A percentile compares a stretch with the other conserved stretches of the same genome.
These are phyloP conservation scores for Yamadazyma siamensis DNA, from an alignment of 1,139 yeast species.

Conservation along the genomic window DNA sequence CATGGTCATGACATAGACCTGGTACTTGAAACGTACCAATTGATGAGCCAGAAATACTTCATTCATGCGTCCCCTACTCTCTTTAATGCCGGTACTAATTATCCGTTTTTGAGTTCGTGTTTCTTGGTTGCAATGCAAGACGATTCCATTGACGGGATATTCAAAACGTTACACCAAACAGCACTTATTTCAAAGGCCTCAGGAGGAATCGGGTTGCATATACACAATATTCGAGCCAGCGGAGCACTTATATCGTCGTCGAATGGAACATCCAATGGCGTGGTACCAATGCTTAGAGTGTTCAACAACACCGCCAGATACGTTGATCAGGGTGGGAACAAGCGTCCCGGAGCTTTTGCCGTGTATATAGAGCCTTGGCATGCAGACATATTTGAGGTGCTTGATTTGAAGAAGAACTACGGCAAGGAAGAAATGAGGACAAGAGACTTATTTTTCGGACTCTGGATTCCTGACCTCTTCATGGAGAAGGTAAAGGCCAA, in stretches of 20 bases:
- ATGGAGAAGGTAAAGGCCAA: conserved; percentile 51
- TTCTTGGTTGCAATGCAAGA: conserved; percentile 56
- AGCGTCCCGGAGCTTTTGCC: conserved; percentile 64
- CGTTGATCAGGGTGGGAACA: conserved; percentile 63
- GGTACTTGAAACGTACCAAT: conserved; percentile 46
- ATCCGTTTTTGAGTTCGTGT: conserved; percentile 50
- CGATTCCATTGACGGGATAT: conserved; percentile 58
- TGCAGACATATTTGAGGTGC: conserved; percentile 49
- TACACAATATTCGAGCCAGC: conserved; percentile 49
- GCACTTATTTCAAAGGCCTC: conserved; percentile 58
- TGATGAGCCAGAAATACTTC: conserved; percentile 50
- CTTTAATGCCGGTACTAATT: conserved; percentile 51
- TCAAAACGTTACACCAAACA: conserved; percentile 49
- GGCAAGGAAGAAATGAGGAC: conserved; percentile 58
- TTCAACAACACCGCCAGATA: conserved; percentile 59
- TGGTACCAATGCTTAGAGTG: conserved; percentile 58
- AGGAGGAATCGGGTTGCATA: conserved; percentile 59
- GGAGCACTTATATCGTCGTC: conserved; percentile 53
- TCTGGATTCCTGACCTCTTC: conserved; percentile 60
- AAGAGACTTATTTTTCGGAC: conserved; percentile 53
- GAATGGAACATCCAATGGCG: conserved; percentile 54
- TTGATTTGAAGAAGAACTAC: conserved; percentile 52
- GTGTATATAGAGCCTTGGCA: conserved; percentile 63
- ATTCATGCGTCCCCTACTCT: conserved; percentile 58
- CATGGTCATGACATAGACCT: conserved; percentile 38